Evolutionary conservation across 2,329 filamentous ascomycete genomes (phyloP), one percentile per base, ranked within the genome.

Genomic region (Didymella sp.): DNA sequence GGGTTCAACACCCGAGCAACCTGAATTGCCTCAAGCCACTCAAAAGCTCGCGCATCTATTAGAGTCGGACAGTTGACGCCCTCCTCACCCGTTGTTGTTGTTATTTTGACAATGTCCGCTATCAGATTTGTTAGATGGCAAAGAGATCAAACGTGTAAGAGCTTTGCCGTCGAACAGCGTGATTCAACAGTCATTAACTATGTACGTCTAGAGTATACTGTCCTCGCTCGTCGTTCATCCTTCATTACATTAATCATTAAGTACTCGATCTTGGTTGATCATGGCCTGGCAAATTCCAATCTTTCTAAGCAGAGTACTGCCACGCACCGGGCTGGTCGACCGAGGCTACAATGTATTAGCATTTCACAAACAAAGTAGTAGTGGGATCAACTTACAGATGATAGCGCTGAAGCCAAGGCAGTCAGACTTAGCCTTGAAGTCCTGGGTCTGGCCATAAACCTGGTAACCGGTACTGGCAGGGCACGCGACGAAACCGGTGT

Each of bases 371-470:
- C 22, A n/a, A n/a, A 2, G 22, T 8, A 13, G 2, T 30, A 5
- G 35, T 15, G 8, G 51, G 15, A n/a, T 15, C 1, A 42, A 69
- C 69, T 56, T 65, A 74, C 71, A 43, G 46, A 72, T 69, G 31
- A 76, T 56, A 50, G 72, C 66, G 56, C 54, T 71, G 61, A 77
- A 77, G 21, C 72, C 72, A n/a, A 77, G 59, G 54, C 75, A 77
- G 1, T 63, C 68, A 0, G 61, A 48, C 15, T 31, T 50, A 31
- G 66, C 63, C 6, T 59, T 63, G n/a, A 67, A 62, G 22, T 58
- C 57, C 5, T 60, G 52, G 30, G 67, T 45, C 52, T 70, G 59
- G 15, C 70, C 75, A 56, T 61, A 77, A 35, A 77, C 71, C 62
- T 75, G 68, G 59, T 70, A 76, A 22, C 72, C 68, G 9, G 66